Evolutionary conservation across 2,329 filamentous ascomycete species (phyloP).

Genomic region (Arthrocladium fulminans): DNA sequence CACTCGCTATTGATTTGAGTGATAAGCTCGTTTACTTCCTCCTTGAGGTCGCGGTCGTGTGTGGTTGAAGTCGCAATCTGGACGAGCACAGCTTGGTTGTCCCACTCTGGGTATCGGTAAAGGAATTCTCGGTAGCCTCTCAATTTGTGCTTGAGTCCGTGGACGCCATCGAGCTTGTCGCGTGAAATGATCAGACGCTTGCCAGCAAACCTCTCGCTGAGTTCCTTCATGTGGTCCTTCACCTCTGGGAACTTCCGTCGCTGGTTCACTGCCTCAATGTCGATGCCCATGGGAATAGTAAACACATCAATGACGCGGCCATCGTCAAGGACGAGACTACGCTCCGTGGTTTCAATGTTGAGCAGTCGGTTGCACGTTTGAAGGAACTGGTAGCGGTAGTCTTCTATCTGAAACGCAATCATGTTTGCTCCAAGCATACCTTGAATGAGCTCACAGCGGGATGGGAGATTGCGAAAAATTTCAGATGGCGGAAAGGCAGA

Average conservation of each 20-base stretch:
- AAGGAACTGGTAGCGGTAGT: conserved; percentile 88
- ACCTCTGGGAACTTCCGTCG: conserved; percentile 67
- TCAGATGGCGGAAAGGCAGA: conserved; percentile 94
- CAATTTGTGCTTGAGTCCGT: conserved; percentile 87
- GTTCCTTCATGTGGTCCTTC: conserved; percentile 65
- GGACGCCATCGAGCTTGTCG: conserved; percentile 87
- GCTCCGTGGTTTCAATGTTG: conserved; percentile 77
- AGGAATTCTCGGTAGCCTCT: conserved; percentile 88
- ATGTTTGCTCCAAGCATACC: conserved; percentile 90
- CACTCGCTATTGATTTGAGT: conserved; percentile 87
- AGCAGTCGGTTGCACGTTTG: conserved; percentile 90
- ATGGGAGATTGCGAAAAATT: conserved; percentile 83
- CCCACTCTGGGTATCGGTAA: conserved; percentile 85
- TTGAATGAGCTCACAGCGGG: conserved; percentile 76
- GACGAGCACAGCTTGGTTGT: conserved; percentile 77
- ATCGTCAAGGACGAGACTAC: conserved; percentile 84
- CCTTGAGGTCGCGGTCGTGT: conserved; percentile 78
- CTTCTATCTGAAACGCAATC: conserved; percentile 84
- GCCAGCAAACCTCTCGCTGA: conserved; percentile 74
- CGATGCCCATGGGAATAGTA: conserved; percentile 80
- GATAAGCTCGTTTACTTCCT: conserved; percentile 85
- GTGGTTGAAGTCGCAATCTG: conserved; percentile 88
- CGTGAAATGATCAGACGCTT: conserved; percentile 88
- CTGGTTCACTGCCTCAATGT: conserved; percentile 64
- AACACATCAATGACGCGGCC: conserved; percentile 78